Percentiles rank a stretch among this genome's conserved stretches.
Evolutionary conservation across 495 filamentous ascomycete species (phyloP).

Genomic region (Xylaria acuta): DNA sequence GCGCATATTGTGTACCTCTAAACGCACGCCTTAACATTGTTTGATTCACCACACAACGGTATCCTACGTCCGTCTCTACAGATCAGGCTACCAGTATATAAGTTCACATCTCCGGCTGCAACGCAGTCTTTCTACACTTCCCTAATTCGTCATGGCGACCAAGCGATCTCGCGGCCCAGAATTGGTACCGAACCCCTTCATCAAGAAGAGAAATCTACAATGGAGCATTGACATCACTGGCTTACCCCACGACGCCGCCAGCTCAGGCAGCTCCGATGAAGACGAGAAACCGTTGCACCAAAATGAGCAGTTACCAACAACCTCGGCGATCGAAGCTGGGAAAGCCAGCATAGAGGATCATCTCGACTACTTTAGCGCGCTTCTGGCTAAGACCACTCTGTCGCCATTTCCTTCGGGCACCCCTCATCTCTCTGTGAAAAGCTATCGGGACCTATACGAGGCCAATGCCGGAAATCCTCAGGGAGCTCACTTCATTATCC

Average conservation of each 20-base stretch:
- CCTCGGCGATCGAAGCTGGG: constrained; percentile 65
- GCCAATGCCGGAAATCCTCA: constrained; percentile 49
- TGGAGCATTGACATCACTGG: constrained; percentile 39
- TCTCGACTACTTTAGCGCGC: constrained; percentile 56
- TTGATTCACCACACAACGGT: not conserved
- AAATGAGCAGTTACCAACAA: constrained; percentile 14
- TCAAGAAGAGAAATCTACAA: constrained; percentile 45
- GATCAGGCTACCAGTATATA: too few relatives aligned
- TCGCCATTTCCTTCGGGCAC: constrained; percentile 32
- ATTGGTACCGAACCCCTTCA: constrained; percentile 39
- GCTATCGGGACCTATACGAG: constrained; percentile 61
- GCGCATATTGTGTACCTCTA: too few relatives aligned
- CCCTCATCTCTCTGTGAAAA: constrained; percentile 51
- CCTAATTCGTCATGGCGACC: constrained; percentile 26
- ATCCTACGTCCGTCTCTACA: not conserved
- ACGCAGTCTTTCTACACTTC: not conserved
- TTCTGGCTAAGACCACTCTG: constrained; percentile 43
- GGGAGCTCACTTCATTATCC: constrained; percentile 68
- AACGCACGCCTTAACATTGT: too few relatives aligned
- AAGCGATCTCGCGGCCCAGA: constrained; percentile 30
- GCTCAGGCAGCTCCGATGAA: constrained; percentile 25
- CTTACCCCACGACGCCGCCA: constrained; percentile 22
- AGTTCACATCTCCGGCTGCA: not conserved
- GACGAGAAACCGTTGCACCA: not conserved
- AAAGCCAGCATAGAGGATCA: constrained; percentile 58